Base-by-base conservation (phyloP, 768 basidiomycete species). In the Termitomyces sp. region DNA sequence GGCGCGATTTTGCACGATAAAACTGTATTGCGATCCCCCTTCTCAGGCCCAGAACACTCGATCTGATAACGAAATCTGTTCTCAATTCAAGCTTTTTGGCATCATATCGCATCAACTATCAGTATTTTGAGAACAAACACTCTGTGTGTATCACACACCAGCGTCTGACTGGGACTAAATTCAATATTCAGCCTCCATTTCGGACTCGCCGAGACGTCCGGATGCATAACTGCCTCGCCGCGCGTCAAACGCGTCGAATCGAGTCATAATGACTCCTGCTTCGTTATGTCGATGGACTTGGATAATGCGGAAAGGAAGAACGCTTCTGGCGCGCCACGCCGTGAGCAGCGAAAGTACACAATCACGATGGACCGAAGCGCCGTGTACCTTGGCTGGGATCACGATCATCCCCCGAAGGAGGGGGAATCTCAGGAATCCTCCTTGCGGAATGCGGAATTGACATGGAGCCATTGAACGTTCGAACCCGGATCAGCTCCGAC, bases 241-340 rank as follows among this genome's bases (percentile, higher is more conserved):
- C 16, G 2, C 38, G 38, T 40, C 16, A 5, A 40, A 40, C 16
- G 14, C 38, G 14, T 92, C 88, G 62, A 86, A 89, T 5, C 87
- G 87, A 12, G 77, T 74, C 71, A 84, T 82, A 72, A 91, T 86
- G 65, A 90, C 85, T 49, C 90, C 82, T 86, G 64, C 18, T 36
- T 43, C 28, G 51, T 8, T 8, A 33, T 16, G 49, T 13, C 41
- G 51, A 55, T 32, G 2, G 4, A n/a, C 40, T 41, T 18, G 18
- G 18, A 41, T 41, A 7, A 20, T 35, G 36, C 18, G 18, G 33
- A 49, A 49, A n/a, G 30, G 30, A 49, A 56, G 36, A 36, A 8
- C 16, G 40, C 7, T 41, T n/a, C n/a, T 41, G 40, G 18, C 40
- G 18, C 40, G 18, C 40, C 40, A 14, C 38, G 38, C 18, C 8